phyloP scores from a whole-genome alignment of 192 early-diverging fungal species.

The Diversispora epigaea region DNA sequence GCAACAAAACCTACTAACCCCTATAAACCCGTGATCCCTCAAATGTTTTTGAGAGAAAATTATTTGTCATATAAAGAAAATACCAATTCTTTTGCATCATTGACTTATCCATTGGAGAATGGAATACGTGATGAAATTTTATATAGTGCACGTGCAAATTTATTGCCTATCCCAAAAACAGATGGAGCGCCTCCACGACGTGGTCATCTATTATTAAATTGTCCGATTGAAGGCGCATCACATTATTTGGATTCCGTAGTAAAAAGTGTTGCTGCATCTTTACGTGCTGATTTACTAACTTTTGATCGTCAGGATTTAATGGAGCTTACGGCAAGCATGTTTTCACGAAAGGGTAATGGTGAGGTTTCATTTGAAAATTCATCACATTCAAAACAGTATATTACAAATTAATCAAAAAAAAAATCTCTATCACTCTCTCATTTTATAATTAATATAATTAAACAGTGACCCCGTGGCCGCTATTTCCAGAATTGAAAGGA shows the following conservation, averaged over 20 bases:
- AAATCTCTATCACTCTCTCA: slow-evolving; percentile 15
- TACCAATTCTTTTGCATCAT: slow-evolving; percentile 12
- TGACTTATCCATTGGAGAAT: slow-evolving; percentile 20
- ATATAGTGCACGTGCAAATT: slow-evolving; percentile 31
- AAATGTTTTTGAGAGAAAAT: slow-evolving; percentile 27
- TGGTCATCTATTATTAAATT: slow-evolving; percentile 30
- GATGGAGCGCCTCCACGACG: slow-evolving; percentile 19
- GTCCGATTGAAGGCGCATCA: slow-evolving; percentile 31
- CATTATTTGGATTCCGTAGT: slow-evolving; percentile 27
- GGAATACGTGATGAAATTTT: slow-evolving; percentile 32
- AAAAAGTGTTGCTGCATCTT: slow-evolving; percentile 25
- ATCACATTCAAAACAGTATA: neutral
- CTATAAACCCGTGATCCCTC: slow-evolving; percentile 31
- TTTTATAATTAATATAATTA: neutral
- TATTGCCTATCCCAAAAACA: slow-evolving; percentile 1
- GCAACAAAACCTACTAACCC: neutral
- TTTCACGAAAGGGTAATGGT: slow-evolving; percentile 33
- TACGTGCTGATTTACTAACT: slow-evolving; percentile 56
- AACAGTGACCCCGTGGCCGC: slow-evolving; percentile 30
- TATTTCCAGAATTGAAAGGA: slow-evolving; percentile 32
- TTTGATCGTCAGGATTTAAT: slow-evolving; percentile 64
- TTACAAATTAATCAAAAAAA: slow-evolving; percentile 30
- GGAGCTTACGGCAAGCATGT: slow-evolving; percentile 48
- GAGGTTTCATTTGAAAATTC: slow-evolving; percentile 21
- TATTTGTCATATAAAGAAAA: slow-evolving; percentile 26